These are phyloP conservation scores for Gossypium lobatum DNA, from an alignment of 441 rosid genomes.

Conservation along the genomic window DNA sequence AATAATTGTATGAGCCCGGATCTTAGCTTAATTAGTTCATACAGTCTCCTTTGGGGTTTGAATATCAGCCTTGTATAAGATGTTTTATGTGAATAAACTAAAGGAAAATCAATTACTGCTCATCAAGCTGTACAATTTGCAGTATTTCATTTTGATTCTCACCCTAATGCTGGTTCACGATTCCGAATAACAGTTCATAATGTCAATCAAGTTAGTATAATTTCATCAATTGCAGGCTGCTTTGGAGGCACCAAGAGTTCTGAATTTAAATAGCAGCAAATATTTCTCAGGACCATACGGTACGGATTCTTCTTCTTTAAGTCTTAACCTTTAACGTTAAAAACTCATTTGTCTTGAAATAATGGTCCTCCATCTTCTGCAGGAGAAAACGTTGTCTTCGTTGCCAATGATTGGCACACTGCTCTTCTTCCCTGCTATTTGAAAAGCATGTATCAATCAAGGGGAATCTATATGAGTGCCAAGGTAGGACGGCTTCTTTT, in stretches of 20 bases:
- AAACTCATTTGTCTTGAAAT: neutral
- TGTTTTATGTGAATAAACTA: neutral
- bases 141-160: neutral
- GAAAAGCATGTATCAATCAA: constrained; percentile 61
- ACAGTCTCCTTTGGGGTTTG: neutral
- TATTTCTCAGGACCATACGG: constrained; percentile 82
- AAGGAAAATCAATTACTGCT: neutral
- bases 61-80: neutral
- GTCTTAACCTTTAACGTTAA: neutral
- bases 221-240: constrained; percentile 55
- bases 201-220: constrained; percentile 6
- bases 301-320: constrained; percentile 17
- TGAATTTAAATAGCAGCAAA: constrained; percentile 50
- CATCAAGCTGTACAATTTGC: too few relatives aligned
- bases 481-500: constrained; percentile 41
- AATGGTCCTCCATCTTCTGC: constrained; percentile 12
- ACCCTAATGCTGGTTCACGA: neutral
- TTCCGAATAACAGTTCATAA: neutral
- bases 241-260: constrained; percentile 75
- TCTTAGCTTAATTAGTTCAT: neutral
- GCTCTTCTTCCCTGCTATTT: constrained; percentile 84
- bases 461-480: constrained; percentile 60
- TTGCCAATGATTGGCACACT: constrained; percentile 95
- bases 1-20: neutral
- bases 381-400: constrained; percentile 79